Percentiles rank a stretch among this genome's conserved stretches.
phyloP scores from a whole-genome alignment of 768 basidiomycete species.

The Fomitopsis pulvina region DNA sequence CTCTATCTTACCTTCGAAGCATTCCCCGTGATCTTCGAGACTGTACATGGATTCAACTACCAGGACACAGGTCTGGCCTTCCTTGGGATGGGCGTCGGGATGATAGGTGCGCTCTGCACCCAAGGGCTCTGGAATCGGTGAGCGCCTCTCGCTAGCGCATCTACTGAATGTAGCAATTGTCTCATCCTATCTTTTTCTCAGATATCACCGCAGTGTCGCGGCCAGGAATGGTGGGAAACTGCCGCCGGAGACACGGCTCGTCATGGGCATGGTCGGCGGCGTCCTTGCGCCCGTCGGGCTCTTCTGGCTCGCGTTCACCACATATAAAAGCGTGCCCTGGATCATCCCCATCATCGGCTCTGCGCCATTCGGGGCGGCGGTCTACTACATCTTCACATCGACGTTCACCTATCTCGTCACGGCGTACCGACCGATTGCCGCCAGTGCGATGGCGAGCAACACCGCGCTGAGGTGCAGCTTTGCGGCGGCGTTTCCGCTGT shows the following conservation, averaged over 20 bases:
- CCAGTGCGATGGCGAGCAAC: slow-evolving; percentile 67
- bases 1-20: slow-evolving; percentile 52
- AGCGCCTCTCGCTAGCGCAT: background rate
- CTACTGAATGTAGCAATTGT: background rate
- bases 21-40: slow-evolving; percentile 44
- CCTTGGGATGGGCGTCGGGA: slow-evolving; percentile 43
- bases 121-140: slow-evolving; percentile 42
- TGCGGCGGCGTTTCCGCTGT: slow-evolving; percentile 46
- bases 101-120: slow-evolving; percentile 30
- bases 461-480: slow-evolving; percentile 40
- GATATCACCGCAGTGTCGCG: background rate
- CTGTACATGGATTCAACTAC: slow-evolving; percentile 44
- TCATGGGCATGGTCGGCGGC: slow-evolving; percentile 65
- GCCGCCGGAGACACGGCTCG: slow-evolving; percentile 59
- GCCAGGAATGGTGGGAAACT: slow-evolving; percentile 37
- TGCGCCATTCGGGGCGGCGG: slow-evolving; percentile 46
- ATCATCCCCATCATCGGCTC: slow-evolving; percentile 40
- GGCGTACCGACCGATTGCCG: slow-evolving; percentile 43
- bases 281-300: slow-evolving; percentile 46
- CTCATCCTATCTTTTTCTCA: too few relatives aligned
- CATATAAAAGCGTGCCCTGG: slow-evolving; percentile 40
- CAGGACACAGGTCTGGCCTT: slow-evolving; percentile 45
- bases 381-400: slow-evolving; percentile 59
- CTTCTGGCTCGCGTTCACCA: slow-evolving; percentile 52
- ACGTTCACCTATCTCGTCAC: slow-evolving; percentile 57